A percentile compares a stretch with the other conserved stretches of the same genome.
phyloP scores from a whole-genome alignment of 208 protist species.

The Crithidia acanthocephali region DNA sequence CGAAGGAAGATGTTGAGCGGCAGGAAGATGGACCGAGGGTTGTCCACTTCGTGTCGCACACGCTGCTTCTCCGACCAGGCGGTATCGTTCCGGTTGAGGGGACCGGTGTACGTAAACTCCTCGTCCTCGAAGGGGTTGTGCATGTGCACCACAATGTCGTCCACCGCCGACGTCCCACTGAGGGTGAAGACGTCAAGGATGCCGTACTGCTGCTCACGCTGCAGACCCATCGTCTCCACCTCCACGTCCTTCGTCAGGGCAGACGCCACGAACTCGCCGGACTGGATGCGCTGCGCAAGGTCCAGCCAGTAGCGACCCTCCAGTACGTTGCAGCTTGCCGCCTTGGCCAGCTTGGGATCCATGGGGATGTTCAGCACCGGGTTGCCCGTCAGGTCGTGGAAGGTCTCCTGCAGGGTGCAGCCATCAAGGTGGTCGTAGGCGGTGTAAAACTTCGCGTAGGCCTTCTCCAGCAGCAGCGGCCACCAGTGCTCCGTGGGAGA shows the following conservation, averaged over 20 bases:
- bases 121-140: conserved; percentile 87
- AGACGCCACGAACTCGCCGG: conserved; percentile 56
- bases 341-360: conserved; percentile 70
- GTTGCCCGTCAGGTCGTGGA: conserved; percentile 82
- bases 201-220: conserved; percentile 80
- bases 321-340: conserved; percentile 48
- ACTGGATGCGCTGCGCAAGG: conserved; percentile 62
- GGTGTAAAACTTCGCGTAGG: conserved; percentile 91
- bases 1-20: conserved; percentile 66
- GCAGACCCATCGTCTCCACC: conserved; percentile 68
- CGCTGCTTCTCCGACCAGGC: conserved; percentile 56
- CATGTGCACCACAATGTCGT: conserved; percentile 71
- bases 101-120: conserved; percentile 66
- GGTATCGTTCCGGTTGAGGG: conserved; percentile 56
- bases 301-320: conserved; percentile 69
- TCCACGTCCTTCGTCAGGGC: conserved; percentile 62
- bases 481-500: conserved; percentile 82
- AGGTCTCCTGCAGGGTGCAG: conserved; percentile 77
- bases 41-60: conserved; percentile 46
- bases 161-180: conserved; percentile 54
- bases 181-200: conserved; percentile 83
- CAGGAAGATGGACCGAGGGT: conserved; percentile 61
- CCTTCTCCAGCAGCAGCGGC: conserved; percentile 90
- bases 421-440: conserved; percentile 75
- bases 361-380: conserved; percentile 81